phyloP scores from a whole-genome alignment of 169 alveolate species.

The Cryptosporidium bovis region DNA sequence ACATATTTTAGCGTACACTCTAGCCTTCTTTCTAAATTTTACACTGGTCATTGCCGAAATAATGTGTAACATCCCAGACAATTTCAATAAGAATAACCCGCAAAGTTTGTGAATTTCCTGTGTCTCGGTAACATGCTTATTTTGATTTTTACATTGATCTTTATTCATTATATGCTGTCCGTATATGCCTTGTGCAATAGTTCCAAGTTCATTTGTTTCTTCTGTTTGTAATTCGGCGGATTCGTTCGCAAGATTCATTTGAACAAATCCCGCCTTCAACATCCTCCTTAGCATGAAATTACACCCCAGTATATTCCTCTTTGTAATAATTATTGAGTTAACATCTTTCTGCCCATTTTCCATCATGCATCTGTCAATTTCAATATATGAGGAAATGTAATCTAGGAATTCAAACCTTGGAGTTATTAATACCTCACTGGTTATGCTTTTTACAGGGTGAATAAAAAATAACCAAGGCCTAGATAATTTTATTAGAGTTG shows the following conservation, averaged over 20 bases:
- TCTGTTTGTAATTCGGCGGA: not conserved
- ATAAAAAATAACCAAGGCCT: conserved; percentile 23
- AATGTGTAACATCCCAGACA: not conserved
- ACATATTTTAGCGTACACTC: conserved; percentile 3
- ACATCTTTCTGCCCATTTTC: not conserved
- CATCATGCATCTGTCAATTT: not conserved
- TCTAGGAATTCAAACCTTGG: conserved; percentile 38
- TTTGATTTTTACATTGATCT: too few species aligned
- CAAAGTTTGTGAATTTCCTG: conserved; percentile 3
- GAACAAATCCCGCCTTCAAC: conserved; percentile 1
- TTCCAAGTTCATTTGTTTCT: too few species aligned
- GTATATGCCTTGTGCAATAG: too few species aligned
- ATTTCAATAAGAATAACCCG: not conserved
- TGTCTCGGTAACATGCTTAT: too few species aligned
- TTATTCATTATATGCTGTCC: too few species aligned
- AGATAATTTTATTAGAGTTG: not conserved
- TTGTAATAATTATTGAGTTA: not conserved
- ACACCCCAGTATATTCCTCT: conserved; percentile 11
- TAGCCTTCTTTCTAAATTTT: not conserved
- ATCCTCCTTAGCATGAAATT: conserved; percentile 4
- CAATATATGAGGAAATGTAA: not conserved
- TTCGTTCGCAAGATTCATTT: not conserved
- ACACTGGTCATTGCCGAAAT: not conserved
- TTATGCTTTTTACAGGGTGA: conserved; percentile 23
- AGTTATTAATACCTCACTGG: conserved; percentile 5